Evolutionary conservation across 1,139 yeast species (phyloP), one percentile per base, ranked within the genome.

Genomic region (Zygosaccharomyces sapae): DNA sequence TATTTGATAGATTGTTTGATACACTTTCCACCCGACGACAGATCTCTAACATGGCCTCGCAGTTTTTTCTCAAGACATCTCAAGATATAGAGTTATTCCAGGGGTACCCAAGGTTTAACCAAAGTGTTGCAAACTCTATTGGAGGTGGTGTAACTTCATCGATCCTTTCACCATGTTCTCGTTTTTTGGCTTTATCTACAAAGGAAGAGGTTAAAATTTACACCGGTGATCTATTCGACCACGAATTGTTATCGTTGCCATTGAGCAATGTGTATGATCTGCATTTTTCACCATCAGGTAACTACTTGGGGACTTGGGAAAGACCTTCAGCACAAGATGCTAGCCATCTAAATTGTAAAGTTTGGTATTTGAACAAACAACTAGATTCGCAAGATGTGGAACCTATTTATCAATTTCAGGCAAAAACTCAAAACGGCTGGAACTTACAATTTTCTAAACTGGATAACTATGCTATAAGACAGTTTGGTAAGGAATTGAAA

Each of bases 351-450:
- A 90, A 90, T 67, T 86, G 90, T 56, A 80, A 81, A 61, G 76
- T 92, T 50, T 88, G 86, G 79, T 75, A 78, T 55, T 70, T 81
- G 46, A 64, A 64, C 44, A 65, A 69, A 37, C 57, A 56, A 19
- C 52, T 55, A 20, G 39, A 47, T 20, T 54, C 55, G 8, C 58
- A 51, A 10, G 43, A 41, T 33, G 59, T 55, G n/a, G 71, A 75
- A 45, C 74, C 81, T 41, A 70, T 81, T 43, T 80, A 77, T 55
- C 79, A 81, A 56, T 90, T 87, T 76, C 74, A 86, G 47, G 86
- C 86, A 55, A 87, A 85, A 67, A 81, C 82, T 49, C 97, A 92
- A 71, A 80, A 80, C 52, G 94, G 92, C 27, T 90, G 98, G 96
- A 53, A 58, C 27, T 47, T 66, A 47, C 67, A 63, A 45, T 66